A percentile compares a stretch with the other conserved stretches of the same genome.
Evolutionary conservation across 257 asterid genomes (phyloP).

Genomic region (Jacaranda mimosifolia): DNA sequence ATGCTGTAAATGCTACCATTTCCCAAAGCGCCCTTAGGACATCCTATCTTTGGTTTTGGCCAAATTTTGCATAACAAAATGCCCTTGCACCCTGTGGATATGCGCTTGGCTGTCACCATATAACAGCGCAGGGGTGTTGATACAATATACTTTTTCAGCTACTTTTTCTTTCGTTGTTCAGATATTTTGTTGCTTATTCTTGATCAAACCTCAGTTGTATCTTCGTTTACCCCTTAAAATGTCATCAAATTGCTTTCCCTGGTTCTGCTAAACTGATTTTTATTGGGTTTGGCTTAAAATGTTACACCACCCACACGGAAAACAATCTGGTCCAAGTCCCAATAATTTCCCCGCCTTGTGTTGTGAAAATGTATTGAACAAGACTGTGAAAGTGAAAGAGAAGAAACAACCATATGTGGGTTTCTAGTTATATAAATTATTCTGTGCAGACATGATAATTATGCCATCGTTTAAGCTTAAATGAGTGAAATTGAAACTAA

Average conservation of each 20-base stretch:
- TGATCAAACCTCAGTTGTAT: too few relatives aligned
- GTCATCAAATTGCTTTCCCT: background rate
- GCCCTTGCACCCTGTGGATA: too few relatives aligned
- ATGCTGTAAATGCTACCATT: background rate
- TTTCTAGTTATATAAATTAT: too few relatives aligned
- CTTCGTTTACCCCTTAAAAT: background rate
- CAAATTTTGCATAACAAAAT: background rate
- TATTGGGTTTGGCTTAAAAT: background rate
- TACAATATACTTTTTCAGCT: background rate
- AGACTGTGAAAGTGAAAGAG: background rate
- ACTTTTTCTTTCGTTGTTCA: too few relatives aligned
- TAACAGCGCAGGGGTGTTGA: background rate
- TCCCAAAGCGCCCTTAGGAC: too few relatives aligned
- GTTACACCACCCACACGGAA: background rate
- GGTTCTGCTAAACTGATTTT: background rate
- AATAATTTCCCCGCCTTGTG: background rate
- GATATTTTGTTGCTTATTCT: too few relatives aligned
- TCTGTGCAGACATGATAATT: background rate
- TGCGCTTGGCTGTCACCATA: too few relatives aligned
- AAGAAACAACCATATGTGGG: background rate
- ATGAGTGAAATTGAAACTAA: background rate
- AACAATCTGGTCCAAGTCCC: background rate
- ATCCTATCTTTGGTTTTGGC: background rate
- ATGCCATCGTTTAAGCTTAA: too few relatives aligned
- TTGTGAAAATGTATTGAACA: background rate